Conservation (phyloP, 805 yeast genomes). For the Candida methanosorbosa region DNA sequence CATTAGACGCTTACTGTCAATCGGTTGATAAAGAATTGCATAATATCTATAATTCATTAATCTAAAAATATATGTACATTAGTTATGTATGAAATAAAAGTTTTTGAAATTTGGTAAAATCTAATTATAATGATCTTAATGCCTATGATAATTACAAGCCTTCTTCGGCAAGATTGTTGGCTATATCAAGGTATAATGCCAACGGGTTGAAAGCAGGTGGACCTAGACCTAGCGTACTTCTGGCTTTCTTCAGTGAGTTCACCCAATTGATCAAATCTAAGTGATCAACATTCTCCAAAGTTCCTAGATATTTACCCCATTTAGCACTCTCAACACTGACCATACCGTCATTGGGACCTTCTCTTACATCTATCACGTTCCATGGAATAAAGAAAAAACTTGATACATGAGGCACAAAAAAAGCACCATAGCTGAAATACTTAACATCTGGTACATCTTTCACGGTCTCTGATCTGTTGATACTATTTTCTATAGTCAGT, state of each 20-base stretch:
- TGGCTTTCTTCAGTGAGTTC: constrained; percentile 35
- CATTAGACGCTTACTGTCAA: constrained; percentile 18
- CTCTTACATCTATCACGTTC: constrained; percentile 41
- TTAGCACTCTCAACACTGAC: constrained; percentile 69
- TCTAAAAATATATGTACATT: background rate
- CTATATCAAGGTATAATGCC: constrained; percentile 60
- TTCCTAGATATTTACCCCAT: constrained; percentile 84
- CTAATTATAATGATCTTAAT: too few species aligned
- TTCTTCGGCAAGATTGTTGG: constrained; percentile 48
- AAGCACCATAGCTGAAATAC: constrained; percentile 82
- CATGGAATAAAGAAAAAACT: constrained; percentile 59
- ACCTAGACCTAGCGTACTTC: constrained; percentile 18
- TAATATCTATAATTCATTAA: constrained; percentile 5
- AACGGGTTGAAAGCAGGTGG: constrained; percentile 45
- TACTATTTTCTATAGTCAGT: constrained; percentile 48
- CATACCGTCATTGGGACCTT: constrained; percentile 75
- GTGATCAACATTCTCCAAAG: constrained; percentile 73
- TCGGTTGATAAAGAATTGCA: constrained; percentile 15
- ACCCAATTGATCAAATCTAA: constrained; percentile 83
- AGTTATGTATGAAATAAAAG: background rate
- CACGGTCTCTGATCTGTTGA: constrained; percentile 43
- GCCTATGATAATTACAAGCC: constrained; percentile 48
- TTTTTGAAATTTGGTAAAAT: background rate
- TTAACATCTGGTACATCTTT: constrained; percentile 51
- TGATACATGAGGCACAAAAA: constrained; percentile 51